Percentiles rank a stretch among this genome's conserved stretches.
Evolutionary conservation across 495 filamentous ascomycete species (phyloP).

Genomic region (Beverwykella pulmonaria): DNA sequence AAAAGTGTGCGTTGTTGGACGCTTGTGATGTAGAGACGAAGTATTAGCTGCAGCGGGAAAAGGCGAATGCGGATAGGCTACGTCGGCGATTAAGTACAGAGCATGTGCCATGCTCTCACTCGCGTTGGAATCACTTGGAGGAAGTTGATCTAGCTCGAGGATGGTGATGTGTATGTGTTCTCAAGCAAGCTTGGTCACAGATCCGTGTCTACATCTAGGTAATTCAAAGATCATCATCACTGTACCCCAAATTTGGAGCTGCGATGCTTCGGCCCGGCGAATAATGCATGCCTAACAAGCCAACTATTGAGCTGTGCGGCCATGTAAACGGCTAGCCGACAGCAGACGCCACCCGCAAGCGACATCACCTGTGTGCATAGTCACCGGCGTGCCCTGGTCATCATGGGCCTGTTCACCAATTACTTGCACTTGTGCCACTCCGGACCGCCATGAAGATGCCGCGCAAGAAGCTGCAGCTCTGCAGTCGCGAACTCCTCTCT

Average conservation of each 20-base stretch:
- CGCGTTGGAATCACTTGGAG: too few species aligned
- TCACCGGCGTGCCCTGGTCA: not conserved
- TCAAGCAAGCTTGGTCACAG: too few species aligned
- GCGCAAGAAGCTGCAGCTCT: not conserved
- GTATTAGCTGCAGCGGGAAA: conserved; percentile 1
- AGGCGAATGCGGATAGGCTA: not conserved
- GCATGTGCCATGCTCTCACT: too few species aligned
- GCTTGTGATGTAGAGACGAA: not conserved
- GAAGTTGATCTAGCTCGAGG: too few species aligned
- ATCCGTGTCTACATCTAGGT: too few species aligned
- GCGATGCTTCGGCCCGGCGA: too few species aligned
- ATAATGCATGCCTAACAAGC: too few species aligned
- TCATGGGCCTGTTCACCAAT: not conserved
- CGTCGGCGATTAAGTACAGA: not conserved
- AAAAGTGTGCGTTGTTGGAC: not conserved
- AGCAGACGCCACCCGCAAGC: not conserved
- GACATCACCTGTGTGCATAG: not conserved
- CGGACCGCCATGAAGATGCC: conserved; percentile 1
- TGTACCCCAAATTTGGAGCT: too few species aligned
- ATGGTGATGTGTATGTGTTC: too few species aligned
- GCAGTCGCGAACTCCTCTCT: not conserved
- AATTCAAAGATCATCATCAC: too few species aligned
- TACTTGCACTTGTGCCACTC: not conserved
- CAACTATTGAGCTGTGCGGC: too few species aligned
- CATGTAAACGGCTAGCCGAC: not conserved